Base-by-base conservation (phyloP, 1,139 yeast genomes). In the Saccharomyces hybrid region DNA sequence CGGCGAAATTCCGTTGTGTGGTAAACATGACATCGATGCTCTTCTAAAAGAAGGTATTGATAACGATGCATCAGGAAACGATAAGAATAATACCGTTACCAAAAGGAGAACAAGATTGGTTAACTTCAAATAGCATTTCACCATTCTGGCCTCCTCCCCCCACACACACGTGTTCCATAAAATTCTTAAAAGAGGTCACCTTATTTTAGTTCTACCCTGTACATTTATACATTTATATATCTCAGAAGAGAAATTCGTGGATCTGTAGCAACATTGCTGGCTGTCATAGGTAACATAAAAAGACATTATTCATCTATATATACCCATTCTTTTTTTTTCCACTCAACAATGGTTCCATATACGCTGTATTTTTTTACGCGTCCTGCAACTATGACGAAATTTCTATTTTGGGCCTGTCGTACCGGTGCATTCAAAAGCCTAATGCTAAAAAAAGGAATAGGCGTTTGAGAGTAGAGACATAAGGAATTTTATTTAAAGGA, bases 1-100 rank as follows among this genome's bases (percentile, higher is more conserved):
- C 55, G 59, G 58, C 34, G 60, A 61, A 34, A 55, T 64, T 26
- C 65, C 70, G 6, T 55, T 68, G 14, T 68, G 72, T 53, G 54
- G 56, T 26, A 58, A 62, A 41, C 72, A 65, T 52, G 67, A 64
- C 44, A 59, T 63, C 50, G 68, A 65, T 11, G 53, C 57, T 3
- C 53, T 65, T 27, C 47, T 62, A 29, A 52, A 53, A 32, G 62
- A 60, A 26, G 65, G 62, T 5, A 49, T 58, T 23, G 41, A 26
- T 19, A 41, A 47, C 19, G 29, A 41, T 19, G 34, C 44, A 16
- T 29, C 14, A 29, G 49, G 49, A 6, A 42, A 38, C 3, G 57
- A 53, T 7, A 32, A 47, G 16, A 53, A 55, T 9, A 62, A 61
- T 49, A 62, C 60, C 14, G 38, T 64, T 6, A 56, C 64, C 11